These are phyloP conservation scores for Kodamaea fukazawae DNA, from an alignment of 805 yeast genomes.

Conservation along the genomic window DNA sequence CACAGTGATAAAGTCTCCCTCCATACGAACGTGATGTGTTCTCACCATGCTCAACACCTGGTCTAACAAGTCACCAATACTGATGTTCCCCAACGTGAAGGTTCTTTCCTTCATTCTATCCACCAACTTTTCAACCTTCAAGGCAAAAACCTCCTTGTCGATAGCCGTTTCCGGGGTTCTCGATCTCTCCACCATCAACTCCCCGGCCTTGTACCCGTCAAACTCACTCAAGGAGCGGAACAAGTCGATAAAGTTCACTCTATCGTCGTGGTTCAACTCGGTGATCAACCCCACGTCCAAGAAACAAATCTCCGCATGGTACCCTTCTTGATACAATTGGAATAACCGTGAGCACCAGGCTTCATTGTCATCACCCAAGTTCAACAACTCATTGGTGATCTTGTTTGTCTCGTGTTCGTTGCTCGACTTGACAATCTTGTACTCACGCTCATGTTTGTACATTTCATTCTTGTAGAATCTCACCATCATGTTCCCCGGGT, in stretches of 20 bases:
- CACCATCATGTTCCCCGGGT: conserved; percentile 92
- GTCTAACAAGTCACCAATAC: conserved; percentile 87
- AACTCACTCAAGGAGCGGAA: conserved; percentile 86
- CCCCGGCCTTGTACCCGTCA: conserved; percentile 94
- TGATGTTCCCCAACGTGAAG: conserved; percentile 86
- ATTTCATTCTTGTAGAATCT: conserved; percentile 56
- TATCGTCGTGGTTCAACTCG: conserved; percentile 71
- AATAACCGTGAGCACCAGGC: conserved; percentile 49
- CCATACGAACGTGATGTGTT: conserved; percentile 94
- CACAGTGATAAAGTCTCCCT: conserved; percentile 92
- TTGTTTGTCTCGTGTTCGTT: conserved; percentile 47
- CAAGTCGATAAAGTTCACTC: conserved; percentile 83
- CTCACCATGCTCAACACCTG: conserved; percentile 89
- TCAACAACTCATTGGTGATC: conserved; percentile 41
- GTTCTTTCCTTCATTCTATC: conserved; percentile 80
- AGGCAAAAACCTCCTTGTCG: conserved; percentile 79
- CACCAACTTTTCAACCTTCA: conserved; percentile 82
- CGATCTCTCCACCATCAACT: conserved; percentile 91
- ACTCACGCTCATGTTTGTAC: conserved; percentile 41
- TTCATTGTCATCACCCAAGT: conserved; percentile 30
- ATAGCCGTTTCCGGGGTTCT: conserved; percentile 91
- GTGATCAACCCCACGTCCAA: conserved; percentile 94
- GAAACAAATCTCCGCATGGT: conserved; percentile 82
- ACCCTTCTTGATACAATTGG: conserved; percentile 52
- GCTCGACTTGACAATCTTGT: conserved; percentile 40